Percentiles rank a stretch among this genome's conserved stretches.
Conservation (phyloP, 208 protist species). For the Acanthamoeba triangularis region DNA sequence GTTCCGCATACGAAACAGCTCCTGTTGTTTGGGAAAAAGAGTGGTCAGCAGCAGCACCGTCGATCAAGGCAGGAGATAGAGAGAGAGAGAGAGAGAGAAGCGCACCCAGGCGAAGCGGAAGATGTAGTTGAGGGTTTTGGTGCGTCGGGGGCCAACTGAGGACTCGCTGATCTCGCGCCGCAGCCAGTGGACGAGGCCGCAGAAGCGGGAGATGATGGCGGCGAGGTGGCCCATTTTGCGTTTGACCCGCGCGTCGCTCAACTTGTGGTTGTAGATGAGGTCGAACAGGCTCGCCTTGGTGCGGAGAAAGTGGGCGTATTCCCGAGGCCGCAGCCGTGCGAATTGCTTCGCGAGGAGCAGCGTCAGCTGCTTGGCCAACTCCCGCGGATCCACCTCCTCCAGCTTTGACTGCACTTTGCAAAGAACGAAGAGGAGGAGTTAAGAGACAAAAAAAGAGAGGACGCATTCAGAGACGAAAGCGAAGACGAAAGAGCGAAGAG, state of each 20-base stretch:
- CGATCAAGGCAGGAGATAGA: neutral
- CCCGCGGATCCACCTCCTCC: neutral
- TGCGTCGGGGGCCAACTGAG: too few species aligned
- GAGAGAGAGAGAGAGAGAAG: neutral
- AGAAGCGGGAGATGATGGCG: neutral
- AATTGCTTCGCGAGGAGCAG: neutral
- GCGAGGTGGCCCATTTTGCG: neutral
- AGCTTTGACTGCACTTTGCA: neutral
- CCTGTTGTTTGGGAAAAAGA: neutral
- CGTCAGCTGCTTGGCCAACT: constrained; percentile 31
- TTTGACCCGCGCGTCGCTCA: neutral
- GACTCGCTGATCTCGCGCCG: neutral
- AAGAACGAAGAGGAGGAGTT: too few species aligned
- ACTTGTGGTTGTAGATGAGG: constrained; percentile 35
- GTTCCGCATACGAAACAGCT: neutral
- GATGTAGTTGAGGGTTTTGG: neutral
- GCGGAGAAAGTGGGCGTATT: neutral
- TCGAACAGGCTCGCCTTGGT: neutral
- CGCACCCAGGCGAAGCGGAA: neutral
- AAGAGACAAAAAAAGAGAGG: too few species aligned
- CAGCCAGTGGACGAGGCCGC: constrained; percentile 29
- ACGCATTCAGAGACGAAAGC: neutral
- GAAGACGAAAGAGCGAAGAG: neutral
- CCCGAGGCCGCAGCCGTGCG: neutral
- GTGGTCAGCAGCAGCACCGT: neutral